A percentile compares a stretch with the other conserved stretches of the same genome.
Conservation (phyloP, 768 basidiomycete genomes). For the Lactarius sanguifluus region DNA sequence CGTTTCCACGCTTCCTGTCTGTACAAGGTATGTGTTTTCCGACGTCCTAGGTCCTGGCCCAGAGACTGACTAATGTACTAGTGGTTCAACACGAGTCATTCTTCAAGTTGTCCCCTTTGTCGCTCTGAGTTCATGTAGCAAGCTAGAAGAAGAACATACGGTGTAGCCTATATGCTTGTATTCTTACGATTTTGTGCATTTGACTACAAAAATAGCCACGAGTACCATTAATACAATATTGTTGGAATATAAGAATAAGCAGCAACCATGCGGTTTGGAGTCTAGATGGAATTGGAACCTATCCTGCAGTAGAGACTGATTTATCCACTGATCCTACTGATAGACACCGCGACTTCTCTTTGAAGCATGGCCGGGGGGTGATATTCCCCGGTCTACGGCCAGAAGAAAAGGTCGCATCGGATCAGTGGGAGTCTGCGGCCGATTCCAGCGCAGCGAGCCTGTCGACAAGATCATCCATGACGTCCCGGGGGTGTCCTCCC, state of each 20-base stretch:
- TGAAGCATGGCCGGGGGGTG: not conserved
- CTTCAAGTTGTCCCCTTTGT: conserved; percentile 89
- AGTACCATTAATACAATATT: not conserved
- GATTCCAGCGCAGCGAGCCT: conserved; percentile 22
- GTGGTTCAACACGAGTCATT: conserved; percentile 91
- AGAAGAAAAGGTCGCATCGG: not conserved
- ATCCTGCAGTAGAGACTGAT: not conserved
- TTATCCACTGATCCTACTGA: not conserved
- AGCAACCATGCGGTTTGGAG: not conserved
- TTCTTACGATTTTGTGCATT: not conserved
- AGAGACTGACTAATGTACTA: conserved; percentile 33
- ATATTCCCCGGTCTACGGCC: not conserved
- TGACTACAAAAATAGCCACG: not conserved
- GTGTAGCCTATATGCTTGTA: not conserved
- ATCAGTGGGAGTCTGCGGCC: conserved; percentile 6
- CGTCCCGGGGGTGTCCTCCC: conserved; percentile 16
- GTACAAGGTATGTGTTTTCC: conserved; percentile 62
- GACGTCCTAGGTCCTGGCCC: not conserved
- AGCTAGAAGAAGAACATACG: not conserved
- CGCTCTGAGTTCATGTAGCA: conserved; percentile 72
- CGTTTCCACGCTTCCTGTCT: conserved; percentile 90
- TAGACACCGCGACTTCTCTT: no score
- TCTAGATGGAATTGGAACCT: not conserved
- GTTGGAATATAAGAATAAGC: not conserved
- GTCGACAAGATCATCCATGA: conserved; percentile 30